Percentiles rank a stretch among this genome's conserved stretches.
Conservation (phyloP, 768 basidiomycete genomes). For the Termitomyces sp. region DNA sequence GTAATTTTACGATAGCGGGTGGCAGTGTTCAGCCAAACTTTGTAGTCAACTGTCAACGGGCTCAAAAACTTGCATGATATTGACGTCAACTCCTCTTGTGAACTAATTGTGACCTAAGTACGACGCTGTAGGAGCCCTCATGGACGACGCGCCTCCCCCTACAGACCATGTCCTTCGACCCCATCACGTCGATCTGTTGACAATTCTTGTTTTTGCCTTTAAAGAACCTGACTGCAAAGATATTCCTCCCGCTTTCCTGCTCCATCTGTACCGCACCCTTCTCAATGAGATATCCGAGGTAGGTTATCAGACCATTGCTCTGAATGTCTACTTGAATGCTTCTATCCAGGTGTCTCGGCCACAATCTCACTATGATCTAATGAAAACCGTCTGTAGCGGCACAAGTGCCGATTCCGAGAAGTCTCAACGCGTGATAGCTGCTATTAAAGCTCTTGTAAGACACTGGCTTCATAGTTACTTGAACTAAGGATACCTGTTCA, state of each 20-base stretch:
- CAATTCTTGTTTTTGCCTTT: conserved; percentile 60
- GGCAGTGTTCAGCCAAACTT: conserved; percentile 2
- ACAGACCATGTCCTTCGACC: conserved; percentile 69
- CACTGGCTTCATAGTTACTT: not conserved
- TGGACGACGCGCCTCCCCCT: conserved; percentile 56
- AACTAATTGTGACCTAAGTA: not conserved
- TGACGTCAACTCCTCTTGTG: not conserved
- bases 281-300: conserved; percentile 74
- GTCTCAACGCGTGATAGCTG: conserved; percentile 43
- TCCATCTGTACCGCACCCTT: conserved; percentile 66
- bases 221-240: conserved; percentile 54
- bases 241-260: conserved; percentile 55
- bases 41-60: too few species aligned
- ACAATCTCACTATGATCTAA: conserved; percentile 50
- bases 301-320: conserved; percentile 8
- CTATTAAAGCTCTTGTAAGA: conserved; percentile 39
- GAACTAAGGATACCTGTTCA: not conserved
- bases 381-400: conserved; percentile 42
- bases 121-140: conserved; percentile 16
- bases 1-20: not conserved
- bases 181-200: conserved; percentile 72
- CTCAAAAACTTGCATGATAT: not conserved
- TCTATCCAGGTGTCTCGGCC: conserved; percentile 60
- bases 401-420: conserved; percentile 43
- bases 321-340: not conserved